A percentile compares a stretch with the other conserved stretches of the same genome.
Conservation (phyloP, 257 asterid species). For the Henckelia pumila region DNA sequence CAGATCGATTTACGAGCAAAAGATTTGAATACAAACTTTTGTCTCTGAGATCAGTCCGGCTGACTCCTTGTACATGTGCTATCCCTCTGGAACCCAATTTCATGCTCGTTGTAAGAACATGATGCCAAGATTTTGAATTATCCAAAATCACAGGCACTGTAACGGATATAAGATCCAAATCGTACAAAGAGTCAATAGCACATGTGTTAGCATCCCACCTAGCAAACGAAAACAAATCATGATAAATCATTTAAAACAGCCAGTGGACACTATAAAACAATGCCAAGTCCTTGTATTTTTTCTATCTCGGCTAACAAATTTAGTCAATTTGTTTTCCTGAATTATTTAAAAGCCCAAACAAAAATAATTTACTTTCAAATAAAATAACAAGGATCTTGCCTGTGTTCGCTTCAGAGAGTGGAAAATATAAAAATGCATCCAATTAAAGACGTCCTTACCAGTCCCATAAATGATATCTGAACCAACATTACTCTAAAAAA, state of each 20-base stretch:
- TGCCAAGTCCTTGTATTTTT: background rate
- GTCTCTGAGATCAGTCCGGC: slow-evolving; percentile 62
- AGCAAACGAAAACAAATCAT: slow-evolving; percentile 25
- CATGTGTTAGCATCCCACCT: slow-evolving; percentile 85
- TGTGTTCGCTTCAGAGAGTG: background rate
- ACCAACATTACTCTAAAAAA: slow-evolving; percentile 3
- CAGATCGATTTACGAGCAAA: slow-evolving; percentile 89
- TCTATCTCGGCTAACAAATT: slow-evolving; percentile 4
- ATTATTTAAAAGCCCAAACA: background rate
- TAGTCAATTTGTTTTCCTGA: background rate
- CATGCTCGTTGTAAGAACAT: slow-evolving; percentile 81
- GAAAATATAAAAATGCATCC: slow-evolving; percentile 3
- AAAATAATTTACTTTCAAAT: background rate
- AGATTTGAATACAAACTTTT: slow-evolving; percentile 55
- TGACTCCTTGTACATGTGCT: slow-evolving; percentile 75
- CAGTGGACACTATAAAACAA: background rate
- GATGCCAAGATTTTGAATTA: slow-evolving; percentile 84
- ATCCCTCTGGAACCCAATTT: slow-evolving; percentile 84
- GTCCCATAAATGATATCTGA: background rate
- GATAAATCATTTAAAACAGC: background rate
- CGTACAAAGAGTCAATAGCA: slow-evolving; percentile 80
- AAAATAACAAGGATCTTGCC: background rate
- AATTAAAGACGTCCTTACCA: background rate
- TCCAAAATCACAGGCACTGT: slow-evolving; percentile 84
- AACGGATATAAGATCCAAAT: slow-evolving; percentile 66